Conservation (phyloP, 345 rosid species). For the Eucalyptus regnans region DNA sequence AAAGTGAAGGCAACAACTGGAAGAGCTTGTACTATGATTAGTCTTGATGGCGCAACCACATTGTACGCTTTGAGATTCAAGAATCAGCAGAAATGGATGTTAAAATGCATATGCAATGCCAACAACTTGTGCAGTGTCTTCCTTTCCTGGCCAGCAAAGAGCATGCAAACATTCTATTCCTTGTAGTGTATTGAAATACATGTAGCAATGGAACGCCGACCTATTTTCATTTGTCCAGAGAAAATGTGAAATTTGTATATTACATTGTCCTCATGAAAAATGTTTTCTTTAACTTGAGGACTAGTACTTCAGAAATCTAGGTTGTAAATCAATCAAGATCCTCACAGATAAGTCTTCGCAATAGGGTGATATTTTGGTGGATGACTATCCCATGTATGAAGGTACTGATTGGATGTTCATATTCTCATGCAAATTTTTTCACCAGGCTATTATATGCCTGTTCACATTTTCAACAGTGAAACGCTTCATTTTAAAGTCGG, state of each 20-base stretch:
- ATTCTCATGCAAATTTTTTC: neutral
- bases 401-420: neutral
- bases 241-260: neutral
- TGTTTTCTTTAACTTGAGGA: neutral
- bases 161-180: neutral
- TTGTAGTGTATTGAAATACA: neutral
- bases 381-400: neutral
- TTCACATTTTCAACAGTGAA: neutral
- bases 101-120: neutral
- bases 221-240: neutral
- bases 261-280: neutral
- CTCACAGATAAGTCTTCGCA: neutral
- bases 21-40: neutral
- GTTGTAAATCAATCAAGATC: neutral
- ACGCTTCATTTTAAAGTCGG: neutral
- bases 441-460: neutral
- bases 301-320: neutral
- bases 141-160: neutral
- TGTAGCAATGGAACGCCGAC: neutral
- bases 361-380: neutral
- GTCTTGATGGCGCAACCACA: neutral
- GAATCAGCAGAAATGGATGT: neutral
- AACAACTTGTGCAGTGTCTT: neutral
- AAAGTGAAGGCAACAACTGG: neutral
- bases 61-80: neutral